Conservation (phyloP, 164 flowering plant species). For the Cinnamomum micranthum region DNA sequence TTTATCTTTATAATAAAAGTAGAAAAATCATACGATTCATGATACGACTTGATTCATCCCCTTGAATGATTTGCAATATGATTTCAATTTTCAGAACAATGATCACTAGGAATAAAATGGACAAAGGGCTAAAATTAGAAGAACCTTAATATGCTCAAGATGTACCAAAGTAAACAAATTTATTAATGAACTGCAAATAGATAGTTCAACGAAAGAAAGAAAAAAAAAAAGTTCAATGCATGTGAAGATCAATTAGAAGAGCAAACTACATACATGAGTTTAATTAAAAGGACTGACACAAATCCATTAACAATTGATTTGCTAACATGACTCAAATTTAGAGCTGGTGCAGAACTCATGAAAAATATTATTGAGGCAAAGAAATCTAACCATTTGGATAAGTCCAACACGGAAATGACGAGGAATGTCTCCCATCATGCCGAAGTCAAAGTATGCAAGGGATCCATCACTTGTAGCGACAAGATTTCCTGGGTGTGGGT, state of each 20-base stretch:
- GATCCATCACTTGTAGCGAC: slow-evolving; percentile 75
- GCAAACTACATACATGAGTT: not conserved
- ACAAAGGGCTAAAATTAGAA: not conserved
- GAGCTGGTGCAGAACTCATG: not conserved
- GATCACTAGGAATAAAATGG: not conserved
- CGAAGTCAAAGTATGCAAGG: slow-evolving; percentile 96
- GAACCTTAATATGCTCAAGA: not conserved
- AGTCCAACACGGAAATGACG: slow-evolving; percentile 95
- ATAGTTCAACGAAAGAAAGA: not conserved
- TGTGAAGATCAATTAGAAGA: not conserved
- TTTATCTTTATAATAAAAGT: too few species aligned
- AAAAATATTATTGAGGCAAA: not conserved
- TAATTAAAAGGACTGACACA: not conserved
- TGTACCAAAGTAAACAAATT: not conserved
- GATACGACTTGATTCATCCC: too few species aligned
- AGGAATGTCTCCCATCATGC: slow-evolving; percentile 99
- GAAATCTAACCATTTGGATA: slow-evolving; percentile 71
- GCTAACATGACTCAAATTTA: not conserved
- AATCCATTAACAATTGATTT: not conserved
- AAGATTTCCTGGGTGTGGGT: slow-evolving; percentile 97
- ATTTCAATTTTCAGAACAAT: not conserved
- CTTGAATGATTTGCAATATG: too few species aligned
- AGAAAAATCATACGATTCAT: too few species aligned
- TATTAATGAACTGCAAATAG: not conserved
- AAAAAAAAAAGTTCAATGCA: not conserved